Conservation (phyloP, 2,329 filamentous ascomycete genomes). For the Samsoniella hepiali region DNA sequence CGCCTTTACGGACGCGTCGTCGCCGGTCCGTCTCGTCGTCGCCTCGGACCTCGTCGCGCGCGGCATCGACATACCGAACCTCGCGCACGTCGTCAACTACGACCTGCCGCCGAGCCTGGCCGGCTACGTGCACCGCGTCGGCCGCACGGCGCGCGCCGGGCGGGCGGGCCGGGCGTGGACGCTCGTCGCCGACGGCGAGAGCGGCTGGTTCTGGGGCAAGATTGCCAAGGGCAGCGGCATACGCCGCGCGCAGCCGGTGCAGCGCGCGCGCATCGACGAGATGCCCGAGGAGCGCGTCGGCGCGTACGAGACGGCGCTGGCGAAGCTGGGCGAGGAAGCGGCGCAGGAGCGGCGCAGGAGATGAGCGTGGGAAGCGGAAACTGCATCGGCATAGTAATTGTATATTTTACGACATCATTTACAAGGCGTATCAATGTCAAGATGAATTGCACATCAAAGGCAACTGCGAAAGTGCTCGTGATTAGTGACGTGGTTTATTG, state of each 20-base stretch:
- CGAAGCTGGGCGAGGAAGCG: constrained; percentile 61
- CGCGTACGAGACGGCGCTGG: constrained; percentile 56
- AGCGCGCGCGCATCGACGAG: constrained; percentile 45
- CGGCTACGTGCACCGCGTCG: constrained; percentile 87
- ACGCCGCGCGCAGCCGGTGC: constrained; percentile 43
- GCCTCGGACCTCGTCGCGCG: constrained; percentile 92
- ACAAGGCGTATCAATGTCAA: neutral
- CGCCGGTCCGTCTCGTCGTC: constrained; percentile 70
- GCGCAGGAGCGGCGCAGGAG: constrained; percentile 39
- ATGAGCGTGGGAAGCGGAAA: constrained; percentile 7
- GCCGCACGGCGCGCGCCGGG: constrained; percentile 82
- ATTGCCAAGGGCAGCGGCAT: constrained; percentile 61
- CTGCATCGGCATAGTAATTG: constrained; percentile 9
- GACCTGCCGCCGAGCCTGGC: constrained; percentile 79
- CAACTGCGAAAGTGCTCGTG: neutral
- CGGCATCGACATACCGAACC: constrained; percentile 75
- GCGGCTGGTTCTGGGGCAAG: constrained; percentile 87
- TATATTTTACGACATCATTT: neutral
- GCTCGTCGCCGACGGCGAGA: constrained; percentile 76
- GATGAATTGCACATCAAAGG: no score
- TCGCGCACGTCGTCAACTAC: constrained; percentile 90
- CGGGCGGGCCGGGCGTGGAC: constrained; percentile 79
- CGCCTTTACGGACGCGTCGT: constrained; percentile 64
- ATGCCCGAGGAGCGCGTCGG: constrained; percentile 47
- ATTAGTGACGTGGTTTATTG: neutral